Evolutionary conservation across 495 filamentous ascomycete genomes (phyloP).

Genomic region (Pyronema domesticum): DNA sequence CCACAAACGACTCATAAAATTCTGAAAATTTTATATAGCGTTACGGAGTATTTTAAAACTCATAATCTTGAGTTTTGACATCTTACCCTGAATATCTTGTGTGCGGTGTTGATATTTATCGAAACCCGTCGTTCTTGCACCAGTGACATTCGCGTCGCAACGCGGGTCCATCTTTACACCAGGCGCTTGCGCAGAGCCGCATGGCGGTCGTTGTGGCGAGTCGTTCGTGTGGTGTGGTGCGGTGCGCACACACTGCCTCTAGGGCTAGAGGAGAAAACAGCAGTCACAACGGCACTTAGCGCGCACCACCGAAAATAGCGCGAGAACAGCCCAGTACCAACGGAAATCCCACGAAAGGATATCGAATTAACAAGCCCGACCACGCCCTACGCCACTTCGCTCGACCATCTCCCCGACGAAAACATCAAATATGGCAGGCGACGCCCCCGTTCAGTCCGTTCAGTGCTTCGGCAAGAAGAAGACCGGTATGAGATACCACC

Average conservation of each 20-base stretch:
- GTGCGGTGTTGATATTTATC: too few relatives aligned
- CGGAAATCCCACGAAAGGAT: not conserved
- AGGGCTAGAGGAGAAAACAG: not conserved
- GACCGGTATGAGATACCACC: slow-evolving; percentile 37
- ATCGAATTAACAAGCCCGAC: slow-evolving; percentile 1
- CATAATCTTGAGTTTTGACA: too few relatives aligned
- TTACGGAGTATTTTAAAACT: too few relatives aligned
- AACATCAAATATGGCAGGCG: slow-evolving; percentile 38
- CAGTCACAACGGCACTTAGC: not conserved
- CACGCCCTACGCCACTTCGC: slow-evolving; percentile 2
- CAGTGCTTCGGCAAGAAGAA: slow-evolving; percentile 95
- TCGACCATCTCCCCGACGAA: slow-evolving; percentile 1
- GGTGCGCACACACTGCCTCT: not conserved
- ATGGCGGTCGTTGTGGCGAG: too few relatives aligned
- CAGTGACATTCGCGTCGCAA: too few relatives aligned
- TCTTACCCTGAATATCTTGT: too few relatives aligned
- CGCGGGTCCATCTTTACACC: too few relatives aligned
- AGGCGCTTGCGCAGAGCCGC: too few relatives aligned
- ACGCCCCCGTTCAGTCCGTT: slow-evolving; percentile 52
- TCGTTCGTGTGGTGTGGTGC: too few relatives aligned
- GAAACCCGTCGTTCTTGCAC: too few relatives aligned
- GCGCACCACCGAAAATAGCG: not conserved
- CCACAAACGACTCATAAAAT: too few relatives aligned
- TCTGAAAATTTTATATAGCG: too few relatives aligned
- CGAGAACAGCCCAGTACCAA: not conserved